Percentiles rank a stretch among this genome's conserved stretches.
Conservation (phyloP, 495 filamentous ascomycete genomes). For the Penicillium coprophilum region DNA sequence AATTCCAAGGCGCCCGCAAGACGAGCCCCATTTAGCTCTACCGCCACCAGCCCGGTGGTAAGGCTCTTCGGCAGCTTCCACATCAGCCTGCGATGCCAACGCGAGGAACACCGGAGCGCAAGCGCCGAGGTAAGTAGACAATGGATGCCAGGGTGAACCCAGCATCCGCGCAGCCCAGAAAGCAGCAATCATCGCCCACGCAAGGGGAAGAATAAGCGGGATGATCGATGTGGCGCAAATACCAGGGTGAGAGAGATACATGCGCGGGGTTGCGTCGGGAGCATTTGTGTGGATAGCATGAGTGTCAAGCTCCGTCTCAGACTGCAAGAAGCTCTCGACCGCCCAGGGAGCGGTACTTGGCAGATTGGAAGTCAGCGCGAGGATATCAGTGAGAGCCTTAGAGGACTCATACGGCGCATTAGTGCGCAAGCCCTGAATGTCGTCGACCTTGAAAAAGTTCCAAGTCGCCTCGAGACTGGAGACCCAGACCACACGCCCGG, state of each 20-base stretch:
- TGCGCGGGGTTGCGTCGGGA: constrained; percentile 43
- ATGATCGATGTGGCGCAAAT: constrained; percentile 79
- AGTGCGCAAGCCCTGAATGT: constrained; percentile 72
- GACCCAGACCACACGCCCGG: constrained; percentile 78
- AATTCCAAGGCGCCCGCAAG: constrained; percentile 55
- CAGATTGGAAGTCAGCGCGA: constrained; percentile 71
- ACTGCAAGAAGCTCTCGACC: constrained; percentile 50
- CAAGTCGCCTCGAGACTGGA: constrained; percentile 70
- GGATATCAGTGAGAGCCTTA: constrained; percentile 81
- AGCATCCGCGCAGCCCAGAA: constrained; percentile 75
- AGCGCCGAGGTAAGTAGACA: constrained; percentile 74
- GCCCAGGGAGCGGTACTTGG: constrained; percentile 58
- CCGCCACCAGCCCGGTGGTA: constrained; percentile 49
- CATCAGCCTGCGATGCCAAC: constrained; percentile 60
- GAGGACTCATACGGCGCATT: constrained; percentile 72
- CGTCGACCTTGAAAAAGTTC: constrained; percentile 56
- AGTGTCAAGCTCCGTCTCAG: constrained; percentile 18
- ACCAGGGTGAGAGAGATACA: constrained; percentile 84
- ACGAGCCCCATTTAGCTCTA: constrained; percentile 81
- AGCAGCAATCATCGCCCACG: constrained; percentile 59
- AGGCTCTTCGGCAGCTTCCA: constrained; percentile 60
- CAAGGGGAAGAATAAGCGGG: constrained; percentile 63
- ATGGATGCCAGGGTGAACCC: constrained; percentile 83
- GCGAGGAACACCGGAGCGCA: constrained; percentile 75
- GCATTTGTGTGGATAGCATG: constrained; percentile 3